Evolutionary conservation across 176 grass and related monocot species (phyloP).

Genomic region (Elymus sibiricus): DNA sequence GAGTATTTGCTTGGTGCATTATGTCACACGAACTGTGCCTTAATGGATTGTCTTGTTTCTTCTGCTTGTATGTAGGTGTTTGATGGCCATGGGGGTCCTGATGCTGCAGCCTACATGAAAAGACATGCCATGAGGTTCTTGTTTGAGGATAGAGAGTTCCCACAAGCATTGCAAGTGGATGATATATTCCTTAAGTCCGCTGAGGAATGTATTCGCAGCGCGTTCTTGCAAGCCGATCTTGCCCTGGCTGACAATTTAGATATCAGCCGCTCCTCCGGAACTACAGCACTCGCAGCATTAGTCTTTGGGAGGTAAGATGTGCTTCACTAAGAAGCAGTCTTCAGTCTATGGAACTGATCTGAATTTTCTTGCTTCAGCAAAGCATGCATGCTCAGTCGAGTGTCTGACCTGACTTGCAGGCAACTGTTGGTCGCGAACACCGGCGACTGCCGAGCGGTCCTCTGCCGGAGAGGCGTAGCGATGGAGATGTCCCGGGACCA

Average conservation of each 20-base stretch:
- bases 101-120: slow-evolving; percentile 92
- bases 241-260: slow-evolving; percentile 59
- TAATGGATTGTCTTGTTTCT: background rate
- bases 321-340: too few species aligned
- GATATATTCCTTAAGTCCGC: slow-evolving; percentile 48
- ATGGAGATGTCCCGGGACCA: slow-evolving; percentile 90
- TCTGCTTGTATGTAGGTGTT: slow-evolving; percentile 56
- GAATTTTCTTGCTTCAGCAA: background rate
- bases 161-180: slow-evolving; percentile 52
- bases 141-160: slow-evolving; percentile 77
- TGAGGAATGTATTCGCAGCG: slow-evolving; percentile 45
- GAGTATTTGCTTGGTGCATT: background rate
- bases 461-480: slow-evolving; percentile 69
- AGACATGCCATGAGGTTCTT: slow-evolving; percentile 75
- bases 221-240: slow-evolving; percentile 71
- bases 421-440: slow-evolving; percentile 84
- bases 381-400: background rate
- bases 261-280: slow-evolving; percentile 76
- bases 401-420: slow-evolving; percentile 33
- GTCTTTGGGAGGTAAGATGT: slow-evolving; percentile 66
- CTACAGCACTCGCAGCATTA: slow-evolving; percentile 70
- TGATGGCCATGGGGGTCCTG: slow-evolving; percentile 86
- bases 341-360: background rate
- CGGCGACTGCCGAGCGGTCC: slow-evolving; percentile 84
- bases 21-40: background rate